phyloP scores from a whole-genome alignment of 305 asterid genomes.

The Solanum chacoense region DNA sequence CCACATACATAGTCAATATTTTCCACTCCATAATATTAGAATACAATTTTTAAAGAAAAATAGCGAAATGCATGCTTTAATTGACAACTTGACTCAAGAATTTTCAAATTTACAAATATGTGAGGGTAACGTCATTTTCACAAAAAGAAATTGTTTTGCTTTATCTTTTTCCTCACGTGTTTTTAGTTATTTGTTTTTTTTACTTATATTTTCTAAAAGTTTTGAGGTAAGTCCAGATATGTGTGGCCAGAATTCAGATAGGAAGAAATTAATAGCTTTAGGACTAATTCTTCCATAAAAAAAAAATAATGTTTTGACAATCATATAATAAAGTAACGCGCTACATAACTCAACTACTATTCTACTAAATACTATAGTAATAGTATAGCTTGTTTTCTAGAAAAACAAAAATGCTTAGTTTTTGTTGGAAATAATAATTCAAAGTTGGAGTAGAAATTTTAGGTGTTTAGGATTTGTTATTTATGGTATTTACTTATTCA shows the following conservation, averaged over 20 bases:
- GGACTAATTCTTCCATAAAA: background rate
- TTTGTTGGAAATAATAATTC: background rate
- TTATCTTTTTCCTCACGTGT: background rate
- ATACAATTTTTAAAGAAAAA: background rate
- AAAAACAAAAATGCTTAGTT: background rate
- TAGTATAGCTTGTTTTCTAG: background rate
- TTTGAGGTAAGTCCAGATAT: background rate
- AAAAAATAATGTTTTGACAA: background rate
- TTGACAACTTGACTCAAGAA: background rate
- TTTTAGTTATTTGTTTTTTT: background rate
- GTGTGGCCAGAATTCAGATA: background rate
- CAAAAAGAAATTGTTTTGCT: background rate
- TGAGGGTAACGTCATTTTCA: background rate
- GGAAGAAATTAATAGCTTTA: background rate
- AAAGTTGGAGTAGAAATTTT: rapidly evolving
- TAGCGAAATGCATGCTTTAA: background rate
- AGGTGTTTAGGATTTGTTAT: too few relatives aligned
- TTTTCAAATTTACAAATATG: background rate
- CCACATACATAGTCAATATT: background rate
- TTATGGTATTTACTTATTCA: too few relatives aligned
- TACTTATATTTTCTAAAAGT: background rate
- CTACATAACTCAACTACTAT: background rate
- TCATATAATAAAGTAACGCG: background rate
- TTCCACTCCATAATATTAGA: background rate
- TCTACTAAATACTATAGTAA: background rate